Evolutionary conservation across 2,329 filamentous ascomycete species (phyloP).

Genomic region (Chalaropsis thielavioides): DNA sequence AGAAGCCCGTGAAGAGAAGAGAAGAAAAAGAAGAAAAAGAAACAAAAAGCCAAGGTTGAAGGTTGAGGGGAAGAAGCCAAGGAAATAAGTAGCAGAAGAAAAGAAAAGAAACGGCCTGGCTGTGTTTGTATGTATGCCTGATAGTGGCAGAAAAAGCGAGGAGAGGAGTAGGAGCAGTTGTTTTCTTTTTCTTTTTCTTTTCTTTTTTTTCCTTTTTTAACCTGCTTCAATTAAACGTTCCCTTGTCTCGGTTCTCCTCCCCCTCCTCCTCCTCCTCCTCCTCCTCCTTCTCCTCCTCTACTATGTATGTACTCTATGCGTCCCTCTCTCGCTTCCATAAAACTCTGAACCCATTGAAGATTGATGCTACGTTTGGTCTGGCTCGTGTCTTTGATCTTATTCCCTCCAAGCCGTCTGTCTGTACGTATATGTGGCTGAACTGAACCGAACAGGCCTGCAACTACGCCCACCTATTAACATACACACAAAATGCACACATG

Average conservation of each 20-base stretch:
- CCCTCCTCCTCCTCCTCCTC: background rate
- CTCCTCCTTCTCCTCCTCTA: background rate
- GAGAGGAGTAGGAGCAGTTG: background rate
- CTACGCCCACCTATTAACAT: background rate
- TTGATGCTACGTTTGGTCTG: background rate
- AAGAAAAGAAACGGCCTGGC: conserved; percentile 2
- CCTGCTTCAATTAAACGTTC: background rate
- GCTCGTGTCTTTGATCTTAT: background rate
- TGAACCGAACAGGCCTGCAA: background rate
- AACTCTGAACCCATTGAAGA: background rate
- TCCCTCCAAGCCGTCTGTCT: background rate
- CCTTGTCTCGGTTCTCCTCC: background rate
- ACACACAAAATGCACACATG: background rate
- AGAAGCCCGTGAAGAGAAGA: conserved; percentile 20
- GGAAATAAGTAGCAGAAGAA: background rate
- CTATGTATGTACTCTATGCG: background rate
- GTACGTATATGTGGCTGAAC: background rate
- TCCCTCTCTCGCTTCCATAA: background rate
- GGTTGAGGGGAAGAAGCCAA: conserved; percentile 22
- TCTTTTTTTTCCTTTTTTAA: background rate
- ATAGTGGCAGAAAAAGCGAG: background rate
- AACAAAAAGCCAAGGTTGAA: conserved; percentile 29
- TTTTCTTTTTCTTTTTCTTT: background rate
- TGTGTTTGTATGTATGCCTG: background rate
- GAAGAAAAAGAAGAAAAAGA: conserved; percentile 23